Conservation (phyloP, 2,329 filamentous ascomycete species). For the Paraphoma sp. region DNA sequence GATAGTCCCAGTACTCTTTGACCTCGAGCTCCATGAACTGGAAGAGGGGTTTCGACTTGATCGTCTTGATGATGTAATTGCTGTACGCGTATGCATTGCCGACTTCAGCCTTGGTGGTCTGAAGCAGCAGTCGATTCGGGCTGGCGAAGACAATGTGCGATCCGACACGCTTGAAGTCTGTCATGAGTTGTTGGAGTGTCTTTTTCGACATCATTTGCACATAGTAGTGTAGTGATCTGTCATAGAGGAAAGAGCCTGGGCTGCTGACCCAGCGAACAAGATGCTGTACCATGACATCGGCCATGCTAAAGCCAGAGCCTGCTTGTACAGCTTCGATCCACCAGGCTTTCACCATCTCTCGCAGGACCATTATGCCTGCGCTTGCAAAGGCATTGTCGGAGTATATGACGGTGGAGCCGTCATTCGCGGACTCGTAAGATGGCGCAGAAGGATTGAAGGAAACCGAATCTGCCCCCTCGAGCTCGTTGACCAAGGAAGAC, state of each 20-base stretch:
- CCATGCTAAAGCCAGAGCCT: slow-evolving; percentile 74
- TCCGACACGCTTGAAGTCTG: slow-evolving; percentile 92
- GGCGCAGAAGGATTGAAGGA: slow-evolving; percentile 80
- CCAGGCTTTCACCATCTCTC: slow-evolving; percentile 99
- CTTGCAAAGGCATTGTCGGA: slow-evolving; percentile 93
- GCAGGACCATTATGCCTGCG: slow-evolving; percentile 85
- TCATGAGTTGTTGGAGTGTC: slow-evolving; percentile 95
- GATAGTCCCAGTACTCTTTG: slow-evolving; percentile 99
- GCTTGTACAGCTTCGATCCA: slow-evolving; percentile 93
- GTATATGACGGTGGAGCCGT: slow-evolving; percentile 73
- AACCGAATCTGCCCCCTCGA: slow-evolving; percentile 86
- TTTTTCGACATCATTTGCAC: slow-evolving; percentile 99
- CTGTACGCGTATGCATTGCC: slow-evolving; percentile 96
- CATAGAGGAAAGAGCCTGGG: slow-evolving; percentile 92
- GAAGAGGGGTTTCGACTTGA: slow-evolving; percentile 93
- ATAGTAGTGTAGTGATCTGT: slow-evolving; percentile 92
- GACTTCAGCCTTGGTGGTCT: slow-evolving; percentile 96
- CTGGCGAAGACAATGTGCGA: slow-evolving; percentile 96
- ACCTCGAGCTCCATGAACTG: slow-evolving; percentile 97
- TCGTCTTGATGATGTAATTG: slow-evolving; percentile 97
- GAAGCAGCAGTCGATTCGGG: slow-evolving; percentile 84
- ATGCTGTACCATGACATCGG: slow-evolving; percentile 96
- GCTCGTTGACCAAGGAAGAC: slow-evolving; percentile 93
- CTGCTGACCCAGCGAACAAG: slow-evolving; percentile 97
- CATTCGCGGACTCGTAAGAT: slow-evolving; percentile 64